Base-by-base conservation (phyloP, 257 asterid species). In the Penstemon davidsonii region DNA sequence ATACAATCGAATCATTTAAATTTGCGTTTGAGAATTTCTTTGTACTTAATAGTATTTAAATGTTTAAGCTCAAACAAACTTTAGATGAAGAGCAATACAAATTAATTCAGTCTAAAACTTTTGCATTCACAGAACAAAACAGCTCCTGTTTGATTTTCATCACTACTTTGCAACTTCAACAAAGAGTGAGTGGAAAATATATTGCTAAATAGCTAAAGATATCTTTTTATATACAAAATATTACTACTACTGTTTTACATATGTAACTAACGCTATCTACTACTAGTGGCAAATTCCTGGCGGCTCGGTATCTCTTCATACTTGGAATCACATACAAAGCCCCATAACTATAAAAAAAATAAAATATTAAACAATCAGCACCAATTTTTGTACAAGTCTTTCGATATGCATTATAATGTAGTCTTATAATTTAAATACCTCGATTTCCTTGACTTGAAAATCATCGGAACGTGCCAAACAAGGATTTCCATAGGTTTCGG, bases 401-500 rank as follows among this genome's bases (percentile, higher is more conserved):
- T 12, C 11, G 45, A 33, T 4, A 55, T 18, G 56, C 42, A 58
- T 44, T 4, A 40, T 42, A 49, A 12, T 58, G 53, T 41, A 56
- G 10, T 51, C 9, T 65, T 7, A 11, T 39, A 25, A 25, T 25
- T 25, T 55, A 38, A 64, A 55, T 90, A 93, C 97, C 98, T 93
- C 97, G 51, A 85, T 83, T 81, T 85, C 97, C 81, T 90, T 88
- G 71, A 93, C 88, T 68, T 84, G 85, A 62, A 90, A 93, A 76
- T 85, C 89, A 58, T 83, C 75, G 1, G 90, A 61, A 71, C 62
- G 71, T 2, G 97, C 91, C 75, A 93, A 81, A 75, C 97, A 86
- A 51, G 96, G 87, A 72, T 90, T 90, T 60, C 87, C 92, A 56
- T 85, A 90, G 55, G 98, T 93, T 80, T 93, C 97, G 6, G 97